Conservation (phyloP, 2,329 filamentous ascomycete genomes). For the Colletotrichum tabaci region DNA sequence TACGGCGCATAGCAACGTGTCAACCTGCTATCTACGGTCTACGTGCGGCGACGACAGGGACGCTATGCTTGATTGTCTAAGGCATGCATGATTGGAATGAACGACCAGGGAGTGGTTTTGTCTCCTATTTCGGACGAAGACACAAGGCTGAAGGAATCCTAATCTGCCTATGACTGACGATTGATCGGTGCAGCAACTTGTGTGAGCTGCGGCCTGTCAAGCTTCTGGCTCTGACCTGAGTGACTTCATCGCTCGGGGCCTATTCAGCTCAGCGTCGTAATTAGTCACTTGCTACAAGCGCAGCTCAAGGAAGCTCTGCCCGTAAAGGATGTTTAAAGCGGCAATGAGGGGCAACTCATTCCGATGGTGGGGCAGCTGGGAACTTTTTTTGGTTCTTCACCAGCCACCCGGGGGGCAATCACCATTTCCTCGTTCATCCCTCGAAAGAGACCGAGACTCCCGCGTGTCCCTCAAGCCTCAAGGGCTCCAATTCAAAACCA, state of each 20-base stretch:
- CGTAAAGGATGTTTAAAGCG: slow-evolving; percentile 68
- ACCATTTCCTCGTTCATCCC: slow-evolving; percentile 25
- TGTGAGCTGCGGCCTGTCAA: slow-evolving; percentile 13
- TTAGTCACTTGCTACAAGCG: neutral
- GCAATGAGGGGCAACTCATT: slow-evolving; percentile 74
- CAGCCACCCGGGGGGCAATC: slow-evolving; percentile 35
- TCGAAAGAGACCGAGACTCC: slow-evolving; percentile 18
- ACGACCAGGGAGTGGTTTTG: neutral
- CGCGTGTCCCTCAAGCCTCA: neutral
- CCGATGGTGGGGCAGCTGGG: slow-evolving; percentile 70
- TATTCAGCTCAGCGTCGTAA: slow-evolving; percentile 31
- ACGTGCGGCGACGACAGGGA: neutral
- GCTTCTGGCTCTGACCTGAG: neutral
- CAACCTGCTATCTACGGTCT: slow-evolving; percentile 24
- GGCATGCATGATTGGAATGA: slow-evolving; percentile 1
- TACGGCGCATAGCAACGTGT: slow-evolving; percentile 10
- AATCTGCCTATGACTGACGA: neutral
- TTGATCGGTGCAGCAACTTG: slow-evolving; percentile 12
- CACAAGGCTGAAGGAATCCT: slow-evolving; percentile 25
- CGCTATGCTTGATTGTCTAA: slow-evolving; percentile 9
- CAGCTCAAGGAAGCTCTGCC: slow-evolving; percentile 35
- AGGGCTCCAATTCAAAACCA: slow-evolving; percentile 7
- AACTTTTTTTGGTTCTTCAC: slow-evolving; percentile 43
- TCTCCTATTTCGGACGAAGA: neutral
- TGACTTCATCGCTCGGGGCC: slow-evolving; percentile 34